Percentiles rank a stretch among this genome's conserved stretches.
Evolutionary conservation across 441 rosid species (phyloP).

Genomic region (Aleurites moluccanus): DNA sequence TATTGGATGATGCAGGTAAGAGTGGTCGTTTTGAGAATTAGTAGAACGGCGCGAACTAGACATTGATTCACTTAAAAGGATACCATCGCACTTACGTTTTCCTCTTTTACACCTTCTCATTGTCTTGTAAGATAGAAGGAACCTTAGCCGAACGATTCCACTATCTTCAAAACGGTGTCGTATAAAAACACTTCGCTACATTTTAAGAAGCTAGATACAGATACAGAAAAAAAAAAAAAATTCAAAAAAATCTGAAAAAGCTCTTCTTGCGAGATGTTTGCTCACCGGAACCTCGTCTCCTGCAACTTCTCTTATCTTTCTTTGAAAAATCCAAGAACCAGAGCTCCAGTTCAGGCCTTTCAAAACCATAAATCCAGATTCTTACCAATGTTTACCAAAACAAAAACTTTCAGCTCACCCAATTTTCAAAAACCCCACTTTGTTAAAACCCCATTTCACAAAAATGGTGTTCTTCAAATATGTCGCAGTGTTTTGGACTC

Average conservation of each 20-base stretch:
- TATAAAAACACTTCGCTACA: background rate
- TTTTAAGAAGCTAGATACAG: background rate
- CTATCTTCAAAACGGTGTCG: background rate
- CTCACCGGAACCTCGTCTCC: conserved; percentile 49
- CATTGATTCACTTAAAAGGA: background rate
- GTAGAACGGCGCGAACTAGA: background rate
- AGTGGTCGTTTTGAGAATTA: background rate
- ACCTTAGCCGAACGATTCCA: background rate
- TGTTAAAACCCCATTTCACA: conserved; percentile 20
- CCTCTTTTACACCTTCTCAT: background rate
- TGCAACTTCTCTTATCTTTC: conserved; percentile 49
- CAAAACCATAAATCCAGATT: conserved; percentile 16
- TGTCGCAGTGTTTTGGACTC: conserved; percentile 48
- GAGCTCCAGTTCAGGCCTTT: conserved; percentile 17
- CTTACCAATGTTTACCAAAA: conserved; percentile 17
- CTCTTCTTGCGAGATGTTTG: conserved; percentile 36
- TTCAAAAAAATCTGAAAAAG: background rate
- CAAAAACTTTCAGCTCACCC: conserved; percentile 25
- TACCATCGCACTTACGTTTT: background rate
- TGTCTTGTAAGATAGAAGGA: background rate
- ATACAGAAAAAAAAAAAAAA: background rate
- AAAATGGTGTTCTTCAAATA: conserved; percentile 29
- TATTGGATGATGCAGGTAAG: background rate
- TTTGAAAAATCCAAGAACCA: conserved; percentile 23
- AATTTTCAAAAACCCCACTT: conserved; percentile 23